Percentiles rank a stretch among this genome's conserved stretches.
Evolutionary conservation across 2,329 filamentous ascomycete genomes (phyloP).

Genomic region (Laburnicola sp.): DNA sequence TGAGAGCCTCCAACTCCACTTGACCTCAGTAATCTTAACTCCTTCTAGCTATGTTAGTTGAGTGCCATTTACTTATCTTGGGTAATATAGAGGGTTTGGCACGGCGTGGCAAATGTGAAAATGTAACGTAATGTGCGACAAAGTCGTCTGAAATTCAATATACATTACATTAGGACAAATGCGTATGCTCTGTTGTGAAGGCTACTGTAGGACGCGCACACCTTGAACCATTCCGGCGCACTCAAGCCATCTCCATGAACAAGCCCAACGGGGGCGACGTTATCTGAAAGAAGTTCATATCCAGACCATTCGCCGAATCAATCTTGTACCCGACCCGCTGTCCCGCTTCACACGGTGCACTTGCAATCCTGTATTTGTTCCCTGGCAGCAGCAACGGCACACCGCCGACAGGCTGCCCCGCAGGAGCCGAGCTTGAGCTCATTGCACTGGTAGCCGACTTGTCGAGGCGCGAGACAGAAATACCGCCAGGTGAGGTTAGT

Average conservation of each 20-base stretch:
- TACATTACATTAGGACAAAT: too few species aligned
- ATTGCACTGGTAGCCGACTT: conserved; percentile 10
- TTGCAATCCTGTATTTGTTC: conserved; percentile 26
- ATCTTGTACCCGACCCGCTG: conserved; percentile 28
- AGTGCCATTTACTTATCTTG: too few species aligned
- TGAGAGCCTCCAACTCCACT: too few species aligned
- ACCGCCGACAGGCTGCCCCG: conserved; percentile 16
- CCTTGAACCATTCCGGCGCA: too few species aligned
- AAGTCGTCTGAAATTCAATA: too few species aligned
- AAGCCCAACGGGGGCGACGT: conserved; percentile 25
- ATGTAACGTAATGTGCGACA: too few species aligned
- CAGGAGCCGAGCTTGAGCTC: conserved; percentile 13
- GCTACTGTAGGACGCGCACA: too few species aligned
- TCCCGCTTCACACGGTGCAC: conserved; percentile 28
- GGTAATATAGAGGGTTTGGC: too few species aligned
- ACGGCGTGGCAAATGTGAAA: too few species aligned
- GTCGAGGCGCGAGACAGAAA: conserved; percentile 33
- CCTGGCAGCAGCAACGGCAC: conserved; percentile 19
- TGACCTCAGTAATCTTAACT: too few species aligned
- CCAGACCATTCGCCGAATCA: conserved; percentile 26
- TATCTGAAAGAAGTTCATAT: conserved; percentile 36
- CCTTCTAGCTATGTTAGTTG: too few species aligned
- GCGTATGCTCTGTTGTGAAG: too few species aligned
- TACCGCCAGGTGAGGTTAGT: conserved; percentile 37
- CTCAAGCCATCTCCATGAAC: conserved; percentile 20